Conservation (phyloP, 345 rosid species). For the Clarkia xantiana region DNA sequence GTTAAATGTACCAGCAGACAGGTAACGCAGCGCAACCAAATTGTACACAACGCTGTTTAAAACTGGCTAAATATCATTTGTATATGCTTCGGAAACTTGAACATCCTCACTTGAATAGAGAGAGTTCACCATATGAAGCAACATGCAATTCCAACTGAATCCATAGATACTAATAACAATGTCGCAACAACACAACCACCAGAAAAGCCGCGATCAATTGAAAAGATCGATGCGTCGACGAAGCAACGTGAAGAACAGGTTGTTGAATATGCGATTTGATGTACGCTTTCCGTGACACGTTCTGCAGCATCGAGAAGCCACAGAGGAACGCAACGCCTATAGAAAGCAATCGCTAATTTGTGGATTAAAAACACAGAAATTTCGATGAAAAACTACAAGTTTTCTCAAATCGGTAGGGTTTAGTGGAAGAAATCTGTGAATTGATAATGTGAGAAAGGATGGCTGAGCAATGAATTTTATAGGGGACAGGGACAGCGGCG, state of each 20-base stretch:
- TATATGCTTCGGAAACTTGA: conserved; percentile 11
- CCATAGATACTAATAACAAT: not conserved
- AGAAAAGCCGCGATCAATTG: not conserved
- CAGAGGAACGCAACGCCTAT: conserved; percentile 10
- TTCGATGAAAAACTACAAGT: no score
- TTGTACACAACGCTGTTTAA: conserved; percentile 7
- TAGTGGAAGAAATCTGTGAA: no score
- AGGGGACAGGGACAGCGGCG: no score
- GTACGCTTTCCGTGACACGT: conserved; percentile 9
- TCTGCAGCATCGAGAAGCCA: not conserved
- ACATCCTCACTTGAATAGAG: conserved; percentile 6
- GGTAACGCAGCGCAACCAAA: conserved; percentile 8
- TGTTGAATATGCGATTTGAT: conserved; percentile 2
- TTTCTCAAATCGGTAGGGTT: no score
- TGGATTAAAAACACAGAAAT: no score
- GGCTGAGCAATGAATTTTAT: no score
- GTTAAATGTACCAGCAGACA: conserved; percentile 5
- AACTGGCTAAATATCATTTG: conserved; percentile 4
- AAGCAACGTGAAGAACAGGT: not conserved
- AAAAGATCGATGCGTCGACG: not conserved
- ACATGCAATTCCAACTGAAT: not conserved
- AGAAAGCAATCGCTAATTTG: conserved; percentile 1
- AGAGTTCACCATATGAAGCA: conserved; percentile 11
- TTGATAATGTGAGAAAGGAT: no score
- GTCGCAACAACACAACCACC: not conserved